Evolutionary conservation across 495 filamentous ascomycete genomes (phyloP).

Genomic region (Aspergillus bertholletiae): DNA sequence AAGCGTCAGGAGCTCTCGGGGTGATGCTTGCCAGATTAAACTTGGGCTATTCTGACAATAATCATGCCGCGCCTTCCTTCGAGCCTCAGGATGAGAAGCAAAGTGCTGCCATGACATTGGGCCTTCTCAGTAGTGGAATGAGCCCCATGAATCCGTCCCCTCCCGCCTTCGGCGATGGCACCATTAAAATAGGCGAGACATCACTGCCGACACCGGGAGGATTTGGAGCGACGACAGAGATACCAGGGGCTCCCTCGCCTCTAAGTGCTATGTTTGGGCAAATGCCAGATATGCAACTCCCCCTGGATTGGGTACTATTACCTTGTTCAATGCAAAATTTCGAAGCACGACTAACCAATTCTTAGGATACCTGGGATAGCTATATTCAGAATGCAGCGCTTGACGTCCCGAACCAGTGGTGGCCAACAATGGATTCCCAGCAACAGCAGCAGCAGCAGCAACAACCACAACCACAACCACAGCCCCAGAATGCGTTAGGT

Average conservation of each 20-base stretch:
- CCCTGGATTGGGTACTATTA: conserved; percentile 76
- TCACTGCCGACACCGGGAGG: conserved; percentile 27
- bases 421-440: conserved; percentile 40
- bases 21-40: conserved; percentile 78
- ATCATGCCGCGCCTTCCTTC: conserved; percentile 17
- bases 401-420: conserved; percentile 44
- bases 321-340: background rate
- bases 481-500: conserved; percentile 11
- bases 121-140: conserved; percentile 71
- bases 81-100: conserved; percentile 46
- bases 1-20: conserved; percentile 69
- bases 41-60: conserved; percentile 27
- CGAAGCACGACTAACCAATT: conserved; percentile 11
- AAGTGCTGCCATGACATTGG: conserved; percentile 76
- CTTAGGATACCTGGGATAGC: conserved; percentile 54
- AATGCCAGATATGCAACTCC: conserved; percentile 59
- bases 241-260: conserved; percentile 44
- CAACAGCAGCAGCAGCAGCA: conserved; percentile 17
- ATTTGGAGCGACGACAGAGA: conserved; percentile 35
- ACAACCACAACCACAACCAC: conserved; percentile 2
- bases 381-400: conserved; percentile 51
- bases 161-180: conserved; percentile 26
- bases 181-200: conserved; percentile 31
- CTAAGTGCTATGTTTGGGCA: conserved; percentile 54
- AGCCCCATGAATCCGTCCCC: conserved; percentile 53